Evolutionary conservation across 2,329 filamentous ascomycete genomes (phyloP).

Genomic region (Scedosporium boydii): DNA sequence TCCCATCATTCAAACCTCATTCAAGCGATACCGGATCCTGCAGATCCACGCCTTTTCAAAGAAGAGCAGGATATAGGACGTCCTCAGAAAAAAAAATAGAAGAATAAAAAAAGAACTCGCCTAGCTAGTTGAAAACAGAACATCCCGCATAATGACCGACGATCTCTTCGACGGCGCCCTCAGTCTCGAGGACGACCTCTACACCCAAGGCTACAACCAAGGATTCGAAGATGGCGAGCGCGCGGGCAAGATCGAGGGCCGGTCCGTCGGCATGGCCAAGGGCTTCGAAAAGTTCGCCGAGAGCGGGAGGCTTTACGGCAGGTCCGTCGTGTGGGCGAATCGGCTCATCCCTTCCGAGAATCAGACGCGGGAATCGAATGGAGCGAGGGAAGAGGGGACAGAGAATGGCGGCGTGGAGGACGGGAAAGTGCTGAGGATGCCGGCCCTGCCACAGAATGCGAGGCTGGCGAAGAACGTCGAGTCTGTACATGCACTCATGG

Average conservation of each 20-base stretch:
- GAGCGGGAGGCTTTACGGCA: slow-evolving; percentile 68
- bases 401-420: background rate
- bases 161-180: slow-evolving; percentile 49
- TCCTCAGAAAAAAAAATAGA: slow-evolving; percentile 7
- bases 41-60: too few relatives aligned
- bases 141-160: slow-evolving; percentile 10
- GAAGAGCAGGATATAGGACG: background rate
- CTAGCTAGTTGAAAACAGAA: slow-evolving; percentile 8
- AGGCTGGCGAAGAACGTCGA: slow-evolving; percentile 69
- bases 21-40: too few relatives aligned
- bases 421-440: slow-evolving; percentile 18
- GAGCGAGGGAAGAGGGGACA: slow-evolving; percentile 3
- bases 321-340: slow-evolving; percentile 74
- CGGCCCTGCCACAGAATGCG: slow-evolving; percentile 43
- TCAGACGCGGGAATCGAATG: background rate
- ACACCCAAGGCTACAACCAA: slow-evolving; percentile 69
- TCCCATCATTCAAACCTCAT: background rate
- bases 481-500: slow-evolving; percentile 66
- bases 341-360: slow-evolving; percentile 36
- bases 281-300: slow-evolving; percentile 89
- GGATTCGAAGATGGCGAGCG: slow-evolving; percentile 66
- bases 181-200: slow-evolving; percentile 60
- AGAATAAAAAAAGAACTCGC: slow-evolving; percentile 7
- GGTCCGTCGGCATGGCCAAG: slow-evolving; percentile 81
- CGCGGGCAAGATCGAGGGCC: slow-evolving; percentile 78